A percentile compares a stretch with the other conserved stretches of the same genome.
Evolutionary conservation across 805 yeast genomes (phyloP).

Genomic region (Torulaspora microellipsoides): DNA sequence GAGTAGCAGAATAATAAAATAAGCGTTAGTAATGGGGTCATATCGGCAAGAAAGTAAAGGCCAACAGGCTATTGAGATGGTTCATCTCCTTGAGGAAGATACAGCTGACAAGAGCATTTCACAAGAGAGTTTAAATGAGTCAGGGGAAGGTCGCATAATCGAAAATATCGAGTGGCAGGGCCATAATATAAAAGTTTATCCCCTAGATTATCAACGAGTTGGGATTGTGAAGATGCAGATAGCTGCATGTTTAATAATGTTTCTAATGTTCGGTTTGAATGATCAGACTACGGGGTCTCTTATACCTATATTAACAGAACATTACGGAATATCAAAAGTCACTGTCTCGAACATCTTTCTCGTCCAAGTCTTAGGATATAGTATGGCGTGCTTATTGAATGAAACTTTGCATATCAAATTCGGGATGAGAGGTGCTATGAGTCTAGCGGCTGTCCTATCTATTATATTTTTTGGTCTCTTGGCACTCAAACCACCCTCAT

Average conservation of each 20-base stretch:
- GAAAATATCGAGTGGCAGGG: slow-evolving; percentile 28
- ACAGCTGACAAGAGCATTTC: not conserved
- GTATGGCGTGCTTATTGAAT: slow-evolving; percentile 29
- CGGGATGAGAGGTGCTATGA: slow-evolving; percentile 33
- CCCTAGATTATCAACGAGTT: slow-evolving; percentile 25
- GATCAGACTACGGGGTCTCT: slow-evolving; percentile 35
- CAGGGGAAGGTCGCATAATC: not conserved
- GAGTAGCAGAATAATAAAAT: too few species aligned
- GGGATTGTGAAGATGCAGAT: slow-evolving; percentile 29
- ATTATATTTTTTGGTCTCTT: slow-evolving; percentile 21
- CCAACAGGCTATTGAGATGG: slow-evolving; percentile 10
- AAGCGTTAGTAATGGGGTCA: slow-evolving; percentile 2
- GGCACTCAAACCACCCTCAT: slow-evolving; percentile 22
- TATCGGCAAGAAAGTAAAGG: slow-evolving; percentile 4
- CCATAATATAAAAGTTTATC: slow-evolving; percentile 22
- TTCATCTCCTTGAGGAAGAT: slow-evolving; percentile 9
- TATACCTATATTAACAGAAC: slow-evolving; percentile 29
- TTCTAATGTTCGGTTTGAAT: slow-evolving; percentile 32
- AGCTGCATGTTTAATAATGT: slow-evolving; percentile 27
- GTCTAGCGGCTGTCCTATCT: slow-evolving; percentile 17
- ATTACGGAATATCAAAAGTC: slow-evolving; percentile 26
- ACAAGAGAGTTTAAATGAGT: not conserved
- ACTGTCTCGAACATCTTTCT: slow-evolving; percentile 31
- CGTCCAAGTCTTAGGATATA: slow-evolving; percentile 31
- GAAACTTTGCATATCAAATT: slow-evolving; percentile 24